Evolutionary conservation across 2,329 filamentous ascomycete genomes (phyloP).

Genomic region (Claviceps arundinis): DNA sequence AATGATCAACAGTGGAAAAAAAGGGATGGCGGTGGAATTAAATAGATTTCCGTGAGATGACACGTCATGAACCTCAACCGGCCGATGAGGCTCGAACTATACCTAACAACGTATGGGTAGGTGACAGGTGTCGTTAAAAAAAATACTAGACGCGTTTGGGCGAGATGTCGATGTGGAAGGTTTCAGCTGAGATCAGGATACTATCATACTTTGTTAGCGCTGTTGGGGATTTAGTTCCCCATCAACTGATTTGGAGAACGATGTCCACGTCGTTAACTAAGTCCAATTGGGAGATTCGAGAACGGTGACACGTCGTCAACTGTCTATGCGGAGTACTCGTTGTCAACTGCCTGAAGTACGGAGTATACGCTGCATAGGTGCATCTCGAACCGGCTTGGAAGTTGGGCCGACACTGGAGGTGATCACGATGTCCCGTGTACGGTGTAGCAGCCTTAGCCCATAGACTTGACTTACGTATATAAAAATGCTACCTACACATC

Average conservation of each 20-base stretch:
- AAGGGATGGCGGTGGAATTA: conserved; percentile 1
- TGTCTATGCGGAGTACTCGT: too few relatives aligned
- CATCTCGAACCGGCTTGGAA: too few relatives aligned
- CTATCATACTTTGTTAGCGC: not conserved
- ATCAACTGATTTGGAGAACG: not conserved
- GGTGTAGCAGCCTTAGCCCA: too few relatives aligned
- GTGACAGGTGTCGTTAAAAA: not conserved
- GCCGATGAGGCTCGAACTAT: conserved; percentile 6
- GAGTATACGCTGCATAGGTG: too few relatives aligned
- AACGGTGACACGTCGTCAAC: too few relatives aligned
- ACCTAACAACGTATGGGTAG: not conserved
- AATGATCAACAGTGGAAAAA: not conserved
- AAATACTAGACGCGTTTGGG: conserved; percentile 1
- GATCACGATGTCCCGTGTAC: too few relatives aligned
- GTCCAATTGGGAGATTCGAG: too few relatives aligned
- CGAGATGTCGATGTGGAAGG: not conserved
- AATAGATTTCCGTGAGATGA: not conserved
- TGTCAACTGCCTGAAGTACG: too few relatives aligned
- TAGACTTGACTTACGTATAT: too few relatives aligned
- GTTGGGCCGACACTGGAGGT: too few relatives aligned
- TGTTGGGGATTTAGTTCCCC: not conserved
- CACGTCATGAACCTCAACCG: not conserved
- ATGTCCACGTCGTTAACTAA: too few relatives aligned
- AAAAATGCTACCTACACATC: too few relatives aligned
- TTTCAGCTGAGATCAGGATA: not conserved